Percentiles rank a stretch among this genome's conserved stretches.
Conservation (phyloP, 2,329 filamentous ascomycete genomes). For the Celoporthe dispersa region DNA sequence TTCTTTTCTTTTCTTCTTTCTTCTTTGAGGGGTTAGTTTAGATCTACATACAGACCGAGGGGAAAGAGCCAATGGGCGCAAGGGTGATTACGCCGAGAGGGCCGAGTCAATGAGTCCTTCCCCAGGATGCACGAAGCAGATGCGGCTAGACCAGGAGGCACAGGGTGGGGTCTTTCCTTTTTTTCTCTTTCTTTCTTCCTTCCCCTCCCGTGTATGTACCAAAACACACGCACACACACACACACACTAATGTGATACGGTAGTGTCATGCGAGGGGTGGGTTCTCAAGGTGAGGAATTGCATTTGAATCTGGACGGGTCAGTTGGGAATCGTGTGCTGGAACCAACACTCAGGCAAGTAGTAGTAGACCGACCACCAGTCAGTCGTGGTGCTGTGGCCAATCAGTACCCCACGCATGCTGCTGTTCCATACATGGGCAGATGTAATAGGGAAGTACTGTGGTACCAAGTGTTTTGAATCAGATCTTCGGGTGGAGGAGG, state of each 20-base stretch:
- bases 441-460: neutral
- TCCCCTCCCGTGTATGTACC: neutral
- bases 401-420: neutral
- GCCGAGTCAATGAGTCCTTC: neutral
- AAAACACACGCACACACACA: no score
- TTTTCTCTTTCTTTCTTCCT: neutral
- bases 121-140: neutral
- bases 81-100: neutral
- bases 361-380: no score
- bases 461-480: neutral
- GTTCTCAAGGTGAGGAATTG: no score
- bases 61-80: constrained; percentile 4
- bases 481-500: neutral
- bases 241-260: no score
- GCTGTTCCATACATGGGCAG: neutral
- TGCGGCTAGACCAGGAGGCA: constrained; percentile 5
- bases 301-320: no score
- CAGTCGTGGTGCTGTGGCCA: no score
- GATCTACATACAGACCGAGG: neutral
- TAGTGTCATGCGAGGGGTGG: no score
- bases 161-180: neutral
- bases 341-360: no score
- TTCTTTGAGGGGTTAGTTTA: neutral
- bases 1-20: neutral
- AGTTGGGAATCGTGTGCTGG: no score